A percentile compares a stretch with the other conserved stretches of the same genome.
Evolutionary conservation across 495 filamentous ascomycete genomes (phyloP).

Genomic region (Acidomyces sp.): DNA sequence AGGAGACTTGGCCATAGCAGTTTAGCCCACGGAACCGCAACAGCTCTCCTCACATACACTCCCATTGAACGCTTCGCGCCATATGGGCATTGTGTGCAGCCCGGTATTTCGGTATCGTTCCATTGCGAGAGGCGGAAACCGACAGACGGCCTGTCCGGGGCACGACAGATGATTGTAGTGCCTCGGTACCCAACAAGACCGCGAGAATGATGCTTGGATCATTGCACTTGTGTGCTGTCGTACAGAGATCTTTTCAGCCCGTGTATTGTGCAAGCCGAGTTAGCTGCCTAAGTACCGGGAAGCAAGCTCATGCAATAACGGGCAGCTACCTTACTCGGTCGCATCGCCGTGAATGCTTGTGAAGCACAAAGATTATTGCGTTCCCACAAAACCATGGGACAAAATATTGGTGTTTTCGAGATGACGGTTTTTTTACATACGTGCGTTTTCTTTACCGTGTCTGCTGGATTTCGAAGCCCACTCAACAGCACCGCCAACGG

Average conservation of each 20-base stretch:
- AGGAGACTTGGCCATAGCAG: conserved; percentile 63
- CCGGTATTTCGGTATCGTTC: too few relatives aligned
- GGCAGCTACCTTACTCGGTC: not conserved
- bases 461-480: too few relatives aligned
- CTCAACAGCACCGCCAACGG: too few relatives aligned
- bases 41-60: not conserved
- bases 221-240: not conserved
- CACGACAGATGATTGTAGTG: too few relatives aligned
- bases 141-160: too few relatives aligned
- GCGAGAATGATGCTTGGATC: not conserved
- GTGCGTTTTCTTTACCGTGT: too few relatives aligned
- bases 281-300: not conserved
- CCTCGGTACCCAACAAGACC: too few relatives aligned
- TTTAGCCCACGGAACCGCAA: not conserved
- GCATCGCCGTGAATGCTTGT: not conserved
- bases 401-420: not conserved
- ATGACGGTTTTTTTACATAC: not conserved
- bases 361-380: not conserved
- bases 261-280: too few relatives aligned
- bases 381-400: not conserved
- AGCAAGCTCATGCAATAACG: not conserved
- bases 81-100: too few relatives aligned
- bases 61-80: too few relatives aligned
- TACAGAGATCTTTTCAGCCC: not conserved
- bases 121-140: too few relatives aligned